These are phyloP conservation scores for Castanea crenata DNA, from an alignment of 306 rosid genomes.

Conservation along the genomic window DNA sequence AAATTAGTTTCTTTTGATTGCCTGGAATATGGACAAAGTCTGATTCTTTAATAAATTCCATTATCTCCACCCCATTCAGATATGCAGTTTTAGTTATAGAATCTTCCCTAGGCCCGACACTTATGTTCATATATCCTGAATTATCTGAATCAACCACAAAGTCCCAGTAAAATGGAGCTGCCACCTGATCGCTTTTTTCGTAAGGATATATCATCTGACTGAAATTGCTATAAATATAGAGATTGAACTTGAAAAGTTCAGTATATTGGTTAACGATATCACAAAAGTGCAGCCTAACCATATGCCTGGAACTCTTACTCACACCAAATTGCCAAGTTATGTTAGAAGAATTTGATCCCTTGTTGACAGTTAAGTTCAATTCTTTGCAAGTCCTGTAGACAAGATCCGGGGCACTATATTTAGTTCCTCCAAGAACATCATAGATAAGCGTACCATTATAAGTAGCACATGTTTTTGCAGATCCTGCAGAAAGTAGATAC, in stretches of 20 bases:
- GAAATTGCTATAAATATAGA: slow-evolving; percentile 2
- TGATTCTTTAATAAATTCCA: slow-evolving; percentile 18
- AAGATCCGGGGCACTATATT: slow-evolving; percentile 8
- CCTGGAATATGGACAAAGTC: background rate
- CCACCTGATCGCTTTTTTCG: fast-evolving
- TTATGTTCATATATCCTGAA: slow-evolving; percentile 18
- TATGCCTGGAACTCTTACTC: slow-evolving; percentile 16
- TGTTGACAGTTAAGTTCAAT: fast-evolving
- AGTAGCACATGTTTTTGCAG: background rate
- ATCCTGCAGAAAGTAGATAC: background rate
- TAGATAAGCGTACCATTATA: fast-evolving
- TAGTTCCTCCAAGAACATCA: background rate
- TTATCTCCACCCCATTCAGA: slow-evolving; percentile 46
- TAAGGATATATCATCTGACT: background rate
- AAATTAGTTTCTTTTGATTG: background rate
- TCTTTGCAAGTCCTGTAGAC: slow-evolving; percentile 32
- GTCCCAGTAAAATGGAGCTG: slow-evolving; percentile 31
- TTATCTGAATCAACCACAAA: slow-evolving; percentile 33
- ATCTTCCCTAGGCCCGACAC: background rate
- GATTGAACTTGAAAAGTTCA: background rate
- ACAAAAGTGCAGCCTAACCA: slow-evolving; percentile 47
- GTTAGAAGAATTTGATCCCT: background rate
- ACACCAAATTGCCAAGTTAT: slow-evolving; percentile 37
- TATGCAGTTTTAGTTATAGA: background rate
- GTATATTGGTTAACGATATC: background rate